phyloP scores from a whole-genome alignment of 768 basidiomycete species.

The Collybia mongolica region DNA sequence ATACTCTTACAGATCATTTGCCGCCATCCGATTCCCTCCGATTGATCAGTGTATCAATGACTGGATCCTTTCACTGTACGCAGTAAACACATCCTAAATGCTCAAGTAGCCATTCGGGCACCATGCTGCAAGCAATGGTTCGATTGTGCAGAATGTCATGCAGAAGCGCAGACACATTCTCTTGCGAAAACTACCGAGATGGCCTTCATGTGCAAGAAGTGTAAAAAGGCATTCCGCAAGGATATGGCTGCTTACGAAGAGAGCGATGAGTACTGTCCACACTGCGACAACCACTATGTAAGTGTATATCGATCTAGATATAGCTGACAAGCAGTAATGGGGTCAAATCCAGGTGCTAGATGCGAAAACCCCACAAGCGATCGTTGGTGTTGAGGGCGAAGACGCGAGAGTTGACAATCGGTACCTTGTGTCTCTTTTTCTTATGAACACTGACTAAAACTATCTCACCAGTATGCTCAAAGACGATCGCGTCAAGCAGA shows the following conservation, averaged over 20 bases:
- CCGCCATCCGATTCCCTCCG: constrained; percentile 10
- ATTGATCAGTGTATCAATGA: constrained; percentile 19
- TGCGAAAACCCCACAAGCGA: constrained; percentile 87
- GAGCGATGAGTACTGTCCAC: constrained; percentile 96
- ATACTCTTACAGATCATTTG: neutral
- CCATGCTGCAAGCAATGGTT: constrained; percentile 99
- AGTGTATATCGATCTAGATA: constrained; percentile 23
- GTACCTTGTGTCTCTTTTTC: constrained; percentile 39
- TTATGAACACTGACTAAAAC: constrained; percentile 1
- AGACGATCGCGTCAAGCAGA: constrained; percentile 73
- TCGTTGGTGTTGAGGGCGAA: constrained; percentile 86
- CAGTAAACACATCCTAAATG: constrained; percentile 96
- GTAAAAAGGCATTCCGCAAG: constrained; percentile 93
- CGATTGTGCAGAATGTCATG: constrained; percentile 96
- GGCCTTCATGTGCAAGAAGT: constrained; percentile 47
- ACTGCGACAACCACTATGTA: constrained; percentile 98
- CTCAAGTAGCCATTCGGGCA: constrained; percentile 93
- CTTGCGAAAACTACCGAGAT: constrained; percentile 75
- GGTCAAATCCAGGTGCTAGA: constrained; percentile 68
- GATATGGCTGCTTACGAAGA: constrained; percentile 92
- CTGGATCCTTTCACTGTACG: constrained; percentile 15
- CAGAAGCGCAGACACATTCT: constrained; percentile 72
- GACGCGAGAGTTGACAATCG: constrained; percentile 86
- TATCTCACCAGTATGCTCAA: constrained; percentile 69
- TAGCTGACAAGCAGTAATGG: neutral